Base-by-base conservation (phyloP, 257 asterid species). In the Buddleja alternifolia region DNA sequence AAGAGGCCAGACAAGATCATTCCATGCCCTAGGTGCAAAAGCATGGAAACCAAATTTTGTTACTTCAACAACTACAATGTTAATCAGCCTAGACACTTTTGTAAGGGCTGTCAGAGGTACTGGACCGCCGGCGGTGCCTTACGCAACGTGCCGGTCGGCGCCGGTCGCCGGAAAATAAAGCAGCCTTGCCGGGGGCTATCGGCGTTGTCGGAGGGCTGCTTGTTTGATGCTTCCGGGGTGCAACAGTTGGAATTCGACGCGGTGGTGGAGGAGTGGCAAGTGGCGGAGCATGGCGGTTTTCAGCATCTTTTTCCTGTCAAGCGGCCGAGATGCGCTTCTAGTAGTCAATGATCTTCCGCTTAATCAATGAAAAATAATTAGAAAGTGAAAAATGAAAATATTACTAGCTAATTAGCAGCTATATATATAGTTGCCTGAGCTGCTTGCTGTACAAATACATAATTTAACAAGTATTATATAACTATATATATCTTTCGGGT, bases 81-180 rank as follows among this genome's bases (percentile, higher is more conserved):
- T 61, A 92, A 92, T 64, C 98, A 92, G 78, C 98, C 98, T 2
- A 66, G 98, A 41, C 97, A 92, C 88, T 92, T 88, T 37, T 92
- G 97, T 48, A 88, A 87, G 74, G 92, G 86, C 37, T 92, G 98
- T 67, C 97, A 90, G 56, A 73, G 98, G 61, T 92, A 92, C 70
- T 92, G 98, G 98, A 92, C 98, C 0, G 97, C 96, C 64, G 98
- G 97, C 0, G 98, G 98, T 0, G 97, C 97, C 32, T 90, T 92
- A 20, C 83, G 98, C 24, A 92, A 88, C 72, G 98, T 90, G 0
- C 98, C 98, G 10, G 81, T 90, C 14, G 97, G 98, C 2, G 97
- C 98, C 1, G 98, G 98, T 16, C 95, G 97, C 48, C 88, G 98
- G 24, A 90, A 90, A 39, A 69, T 73, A 11, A 92, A 90, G 81